phyloP scores from a whole-genome alignment of 139 green algal genomes.

The Pleodorina starrii region DNA sequence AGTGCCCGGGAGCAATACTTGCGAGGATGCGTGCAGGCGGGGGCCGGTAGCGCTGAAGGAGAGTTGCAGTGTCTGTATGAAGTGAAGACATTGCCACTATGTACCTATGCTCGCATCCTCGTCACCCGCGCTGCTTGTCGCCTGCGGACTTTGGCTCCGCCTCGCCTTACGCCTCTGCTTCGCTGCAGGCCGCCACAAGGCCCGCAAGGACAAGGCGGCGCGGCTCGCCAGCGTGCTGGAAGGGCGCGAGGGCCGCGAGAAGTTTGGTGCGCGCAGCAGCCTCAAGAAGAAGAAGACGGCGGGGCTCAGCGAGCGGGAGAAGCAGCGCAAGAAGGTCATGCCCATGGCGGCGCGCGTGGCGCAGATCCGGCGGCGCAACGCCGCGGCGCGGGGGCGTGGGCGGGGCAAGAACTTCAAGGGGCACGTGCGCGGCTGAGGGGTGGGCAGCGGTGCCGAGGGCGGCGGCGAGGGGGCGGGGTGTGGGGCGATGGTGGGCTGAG shows the following conservation, averaged over 20 bases:
- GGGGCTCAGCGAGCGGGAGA: constrained; percentile 91
- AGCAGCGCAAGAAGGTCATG: constrained; percentile 91
- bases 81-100: too few species aligned
- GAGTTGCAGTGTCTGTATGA: too few species aligned
- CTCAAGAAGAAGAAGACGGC: constrained; percentile 88
- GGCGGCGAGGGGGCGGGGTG: too few species aligned
- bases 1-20: too few species aligned
- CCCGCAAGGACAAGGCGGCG: constrained; percentile 85
- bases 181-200: constrained; percentile 53
- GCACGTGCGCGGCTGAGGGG: constrained; percentile 54
- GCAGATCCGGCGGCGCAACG: constrained; percentile 71
- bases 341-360: constrained; percentile 85
- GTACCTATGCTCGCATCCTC: too few species aligned
- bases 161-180: too few species aligned
- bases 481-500: too few species aligned
- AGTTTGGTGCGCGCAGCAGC: constrained; percentile 81
- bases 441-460: too few species aligned
- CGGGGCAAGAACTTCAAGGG: constrained; percentile 88
- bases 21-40: too few species aligned
- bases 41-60: too few species aligned
- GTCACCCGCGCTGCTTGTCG: too few species aligned
- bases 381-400: constrained; percentile 42
- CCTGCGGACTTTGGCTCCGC: too few species aligned
- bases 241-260: constrained; percentile 89
- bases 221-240: constrained; percentile 80